phyloP scores from a whole-genome alignment of 2,329 filamentous ascomycete genomes.

The Monosporascus sp. region DNA sequence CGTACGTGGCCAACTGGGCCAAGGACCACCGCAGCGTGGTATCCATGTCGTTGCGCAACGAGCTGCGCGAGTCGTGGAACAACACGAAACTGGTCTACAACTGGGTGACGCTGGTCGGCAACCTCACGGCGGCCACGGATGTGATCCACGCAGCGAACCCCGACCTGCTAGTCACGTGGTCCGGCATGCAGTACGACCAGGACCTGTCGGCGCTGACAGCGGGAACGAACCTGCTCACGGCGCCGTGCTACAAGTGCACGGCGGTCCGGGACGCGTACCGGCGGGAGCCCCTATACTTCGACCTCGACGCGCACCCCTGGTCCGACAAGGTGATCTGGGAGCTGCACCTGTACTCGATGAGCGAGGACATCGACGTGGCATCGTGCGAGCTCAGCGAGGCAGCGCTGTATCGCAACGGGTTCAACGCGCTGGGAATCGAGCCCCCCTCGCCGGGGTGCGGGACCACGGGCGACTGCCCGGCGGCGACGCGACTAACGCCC shows the following conservation, averaged over 20 bases:
- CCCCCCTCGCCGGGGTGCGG: slow-evolving; percentile 36
- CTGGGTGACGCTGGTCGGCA: slow-evolving; percentile 41
- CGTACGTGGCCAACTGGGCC: slow-evolving; percentile 44
- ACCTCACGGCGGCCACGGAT: slow-evolving; percentile 37
- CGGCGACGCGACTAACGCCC: slow-evolving; percentile 36
- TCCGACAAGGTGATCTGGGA: slow-evolving; percentile 43
- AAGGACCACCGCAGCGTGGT: slow-evolving; percentile 34
- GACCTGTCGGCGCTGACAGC: slow-evolving; percentile 39
- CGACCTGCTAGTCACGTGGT: slow-evolving; percentile 42
- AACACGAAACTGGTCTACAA: slow-evolving; percentile 35
- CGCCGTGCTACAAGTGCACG: slow-evolving; percentile 36
- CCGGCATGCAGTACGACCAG: slow-evolving; percentile 44
- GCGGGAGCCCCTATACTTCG: slow-evolving; percentile 39
- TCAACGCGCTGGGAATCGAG: slow-evolving; percentile 41
- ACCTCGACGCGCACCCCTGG: slow-evolving; percentile 41
- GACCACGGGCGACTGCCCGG: slow-evolving; percentile 31
- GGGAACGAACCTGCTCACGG: slow-evolving; percentile 34
- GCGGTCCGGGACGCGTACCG: slow-evolving; percentile 38
- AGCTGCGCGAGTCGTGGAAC: slow-evolving; percentile 33
- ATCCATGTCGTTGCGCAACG: slow-evolving; percentile 37
- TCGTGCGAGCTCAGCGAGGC: slow-evolving; percentile 44
- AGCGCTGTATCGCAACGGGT: slow-evolving; percentile 43
- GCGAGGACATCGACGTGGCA: slow-evolving; percentile 39
- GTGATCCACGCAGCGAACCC: slow-evolving; percentile 40
- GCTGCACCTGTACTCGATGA: slow-evolving; percentile 38